Percentiles rank a stretch among this genome's conserved stretches.
Conservation (phyloP, 179 eudicot species). For the Carnegiea gigantea region DNA sequence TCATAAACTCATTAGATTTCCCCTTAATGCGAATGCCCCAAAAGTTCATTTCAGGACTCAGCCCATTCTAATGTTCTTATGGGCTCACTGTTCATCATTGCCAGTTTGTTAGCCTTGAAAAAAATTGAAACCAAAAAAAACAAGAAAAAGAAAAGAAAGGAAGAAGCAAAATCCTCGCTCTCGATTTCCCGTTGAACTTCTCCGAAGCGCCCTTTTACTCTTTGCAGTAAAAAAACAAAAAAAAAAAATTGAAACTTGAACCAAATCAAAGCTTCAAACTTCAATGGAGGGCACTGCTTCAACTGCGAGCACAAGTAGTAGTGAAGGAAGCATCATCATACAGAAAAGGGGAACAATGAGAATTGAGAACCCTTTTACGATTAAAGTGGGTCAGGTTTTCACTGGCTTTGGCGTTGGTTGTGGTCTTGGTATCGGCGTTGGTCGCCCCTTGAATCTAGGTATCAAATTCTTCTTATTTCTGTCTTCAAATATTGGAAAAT, state of each 20-base stretch:
- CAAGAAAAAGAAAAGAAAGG: too few species aligned
- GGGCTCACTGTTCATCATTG: too few species aligned
- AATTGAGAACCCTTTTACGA: constrained; percentile 79
- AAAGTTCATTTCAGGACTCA: too few species aligned
- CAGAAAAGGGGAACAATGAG: constrained; percentile 24
- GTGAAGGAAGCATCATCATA: constrained; percentile 13
- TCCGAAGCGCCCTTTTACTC: background rate
- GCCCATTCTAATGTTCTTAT: too few species aligned
- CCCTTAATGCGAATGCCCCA: too few species aligned
- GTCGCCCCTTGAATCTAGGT: constrained; percentile 86
- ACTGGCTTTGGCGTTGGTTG: constrained; percentile 97
- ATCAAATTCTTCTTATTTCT: constrained; percentile 9
- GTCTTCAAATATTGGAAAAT: background rate
- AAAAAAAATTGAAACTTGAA: background rate
- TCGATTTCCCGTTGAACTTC: background rate
- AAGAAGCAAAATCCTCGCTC: background rate
- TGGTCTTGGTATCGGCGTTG: constrained; percentile 95
- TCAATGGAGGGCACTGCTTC: constrained; percentile 26
- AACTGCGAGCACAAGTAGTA: constrained; percentile 22
- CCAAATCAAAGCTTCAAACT: background rate
- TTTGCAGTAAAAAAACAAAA: background rate
- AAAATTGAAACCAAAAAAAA: too few species aligned
- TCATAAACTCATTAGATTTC: too few species aligned
- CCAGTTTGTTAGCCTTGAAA: too few species aligned
- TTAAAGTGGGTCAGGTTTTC: constrained; percentile 85